These are phyloP conservation scores for Russula abietina DNA, from an alignment of 768 basidiomycete species.

Conservation along the genomic window DNA sequence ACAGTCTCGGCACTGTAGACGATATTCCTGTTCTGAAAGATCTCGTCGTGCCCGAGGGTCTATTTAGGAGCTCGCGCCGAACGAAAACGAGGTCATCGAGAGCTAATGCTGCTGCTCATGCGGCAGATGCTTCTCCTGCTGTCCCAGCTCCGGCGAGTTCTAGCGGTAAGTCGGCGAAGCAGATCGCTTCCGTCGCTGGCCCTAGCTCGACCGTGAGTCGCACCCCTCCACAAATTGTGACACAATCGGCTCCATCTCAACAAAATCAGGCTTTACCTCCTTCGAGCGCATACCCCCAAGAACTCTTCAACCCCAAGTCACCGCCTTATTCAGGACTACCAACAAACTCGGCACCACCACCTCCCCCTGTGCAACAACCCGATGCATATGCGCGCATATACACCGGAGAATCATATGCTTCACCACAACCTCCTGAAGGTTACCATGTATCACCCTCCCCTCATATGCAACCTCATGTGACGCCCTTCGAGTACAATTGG, in stretches of 20 bases:
- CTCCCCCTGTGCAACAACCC: conserved; percentile 9
- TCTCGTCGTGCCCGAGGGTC: conserved; percentile 63
- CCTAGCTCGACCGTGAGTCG: conserved; percentile 14
- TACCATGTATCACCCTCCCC: conserved; percentile 13
- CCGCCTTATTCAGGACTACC: conserved; percentile 5
- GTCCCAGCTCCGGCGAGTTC: conserved; percentile 1
- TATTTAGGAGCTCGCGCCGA: conserved; percentile 73
- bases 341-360: neutral
- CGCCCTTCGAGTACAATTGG: conserved; percentile 18
- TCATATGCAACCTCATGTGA: conserved; percentile 2
- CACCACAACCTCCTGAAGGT: conserved; percentile 7
- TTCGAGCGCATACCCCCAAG: conserved; percentile 7
- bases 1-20: conserved; percentile 66
- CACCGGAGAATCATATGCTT: conserved; percentile 3
- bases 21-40: conserved; percentile 61
- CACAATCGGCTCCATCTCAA: neutral
- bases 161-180: neutral
- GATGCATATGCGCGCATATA: conserved; percentile 15
- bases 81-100: conserved; percentile 43
- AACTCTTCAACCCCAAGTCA: conserved; percentile 6
- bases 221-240: neutral
- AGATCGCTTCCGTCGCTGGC: conserved; percentile 6
- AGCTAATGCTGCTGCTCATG: conserved; percentile 46
- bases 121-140: conserved; percentile 29
- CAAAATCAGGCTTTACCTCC: conserved; percentile 3